Evolutionary conservation across 306 rosid genomes (phyloP).

Genomic region (Hippophae rhamnoides): DNA sequence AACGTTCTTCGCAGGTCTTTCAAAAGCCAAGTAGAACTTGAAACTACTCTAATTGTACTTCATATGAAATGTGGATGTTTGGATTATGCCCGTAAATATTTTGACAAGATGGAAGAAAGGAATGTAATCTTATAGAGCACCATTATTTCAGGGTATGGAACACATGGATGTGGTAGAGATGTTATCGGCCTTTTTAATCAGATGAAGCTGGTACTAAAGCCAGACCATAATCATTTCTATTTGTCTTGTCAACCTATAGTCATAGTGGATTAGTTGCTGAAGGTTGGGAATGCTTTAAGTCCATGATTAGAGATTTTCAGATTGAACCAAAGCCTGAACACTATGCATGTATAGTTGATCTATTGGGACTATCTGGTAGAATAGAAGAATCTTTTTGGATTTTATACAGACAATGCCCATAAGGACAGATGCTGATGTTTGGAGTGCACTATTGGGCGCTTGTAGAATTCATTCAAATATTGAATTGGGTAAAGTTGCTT

Average conservation of each 20-base stretch:
- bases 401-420: slow-evolving; percentile 36
- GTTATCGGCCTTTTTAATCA: slow-evolving; percentile 30
- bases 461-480: slow-evolving; percentile 32
- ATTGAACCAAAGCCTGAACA: slow-evolving; percentile 29
- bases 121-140: slow-evolving; percentile 36
- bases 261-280: slow-evolving; percentile 33
- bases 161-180: slow-evolving; percentile 29
- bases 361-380: slow-evolving; percentile 37
- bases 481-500: slow-evolving; percentile 36
- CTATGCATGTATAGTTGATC: slow-evolving; percentile 40
- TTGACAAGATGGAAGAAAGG: slow-evolving; percentile 26
- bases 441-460: slow-evolving; percentile 42
- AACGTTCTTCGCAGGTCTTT: slow-evolving; percentile 11
- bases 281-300: slow-evolving; percentile 33
- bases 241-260: slow-evolving; percentile 36
- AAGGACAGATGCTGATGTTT: slow-evolving; percentile 29
- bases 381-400: slow-evolving; percentile 25
- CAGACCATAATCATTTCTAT: slow-evolving; percentile 27
- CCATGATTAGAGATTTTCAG: slow-evolving; percentile 33
- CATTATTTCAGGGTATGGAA: slow-evolving; percentile 38
- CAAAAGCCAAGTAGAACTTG: slow-evolving; percentile 17
- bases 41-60: slow-evolving; percentile 29
- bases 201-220: slow-evolving; percentile 26
- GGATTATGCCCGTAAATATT: slow-evolving; percentile 24
- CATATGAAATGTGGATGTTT: slow-evolving; percentile 37